A percentile compares a stretch with the other conserved stretches of the same genome.
These are phyloP conservation scores for Hypoxylon sp. DNA, from an alignment of 2,329 filamentous ascomycete genomes.

Conservation along the genomic window DNA sequence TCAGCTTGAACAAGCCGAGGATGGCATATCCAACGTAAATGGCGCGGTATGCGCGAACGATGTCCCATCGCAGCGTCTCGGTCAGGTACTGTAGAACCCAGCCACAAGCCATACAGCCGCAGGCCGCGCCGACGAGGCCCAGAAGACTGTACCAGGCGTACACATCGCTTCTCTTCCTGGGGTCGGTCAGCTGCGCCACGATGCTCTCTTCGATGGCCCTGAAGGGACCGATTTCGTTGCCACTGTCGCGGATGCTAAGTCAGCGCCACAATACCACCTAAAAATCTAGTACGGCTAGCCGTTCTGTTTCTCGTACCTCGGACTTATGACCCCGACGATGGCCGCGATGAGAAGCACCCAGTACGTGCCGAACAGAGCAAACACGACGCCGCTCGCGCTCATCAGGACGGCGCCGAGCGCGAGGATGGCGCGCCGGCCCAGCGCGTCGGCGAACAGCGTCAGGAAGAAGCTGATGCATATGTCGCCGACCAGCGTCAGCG, in stretches of 20 bases:
- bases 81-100: conserved; percentile 68
- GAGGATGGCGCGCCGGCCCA: conserved; percentile 68
- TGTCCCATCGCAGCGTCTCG: conserved; percentile 44
- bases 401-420: conserved; percentile 67
- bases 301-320: conserved; percentile 56
- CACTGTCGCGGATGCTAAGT: conserved; percentile 54
- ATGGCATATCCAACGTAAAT: conserved; percentile 70
- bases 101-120: conserved; percentile 68
- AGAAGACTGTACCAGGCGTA: conserved; percentile 72
- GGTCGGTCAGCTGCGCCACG: conserved; percentile 66
- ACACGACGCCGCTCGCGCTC: conserved; percentile 66
- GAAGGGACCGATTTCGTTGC: conserved; percentile 74
- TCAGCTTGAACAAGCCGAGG: conserved; percentile 69
- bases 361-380: conserved; percentile 65
- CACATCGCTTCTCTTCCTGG: conserved; percentile 63
- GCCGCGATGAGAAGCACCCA: conserved; percentile 70
- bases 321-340: conserved; percentile 72
- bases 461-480: conserved; percentile 69
- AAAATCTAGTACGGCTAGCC: too few species aligned
- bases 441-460: conserved; percentile 68
- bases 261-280: neutral
- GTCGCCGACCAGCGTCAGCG: conserved; percentile 71
- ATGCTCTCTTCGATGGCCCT: conserved; percentile 72
- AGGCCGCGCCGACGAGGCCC: conserved; percentile 70
- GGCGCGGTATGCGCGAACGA: conserved; percentile 44